Conservation (phyloP, 1,139 yeast genomes). For the Geotrichum fermentans region DNA sequence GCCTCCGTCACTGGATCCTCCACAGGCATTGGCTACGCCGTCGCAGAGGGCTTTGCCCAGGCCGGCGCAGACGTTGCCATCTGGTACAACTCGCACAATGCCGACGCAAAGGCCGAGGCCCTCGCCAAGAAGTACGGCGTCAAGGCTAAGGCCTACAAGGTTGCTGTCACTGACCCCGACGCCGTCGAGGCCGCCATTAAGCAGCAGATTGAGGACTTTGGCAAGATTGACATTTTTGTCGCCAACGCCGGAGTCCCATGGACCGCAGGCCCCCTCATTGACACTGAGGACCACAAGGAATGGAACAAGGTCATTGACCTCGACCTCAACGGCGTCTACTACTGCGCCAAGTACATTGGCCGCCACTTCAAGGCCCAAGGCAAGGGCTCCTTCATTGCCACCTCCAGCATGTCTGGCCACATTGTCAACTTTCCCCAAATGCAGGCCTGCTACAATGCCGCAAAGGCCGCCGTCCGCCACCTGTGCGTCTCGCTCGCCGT, state of each 20-base stretch:
- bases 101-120: constrained; percentile 55
- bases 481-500: constrained; percentile 77
- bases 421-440: constrained; percentile 83
- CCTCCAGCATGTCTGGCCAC: constrained; percentile 89
- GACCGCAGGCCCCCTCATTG: constrained; percentile 67
- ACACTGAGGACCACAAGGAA: constrained; percentile 51
- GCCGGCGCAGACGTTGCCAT: constrained; percentile 89
- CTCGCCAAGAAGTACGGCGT: constrained; percentile 62
- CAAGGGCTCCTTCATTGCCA: constrained; percentile 68
- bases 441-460: constrained; percentile 88
- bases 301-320: constrained; percentile 68
- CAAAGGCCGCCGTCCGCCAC: constrained; percentile 82
- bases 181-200: constrained; percentile 54
- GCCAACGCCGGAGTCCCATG: constrained; percentile 92
- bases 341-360: constrained; percentile 69
- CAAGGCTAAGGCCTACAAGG: constrained; percentile 64
- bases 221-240: constrained; percentile 74
- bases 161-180: constrained; percentile 56
- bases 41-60: constrained; percentile 81
- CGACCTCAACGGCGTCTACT: constrained; percentile 72
- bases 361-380: constrained; percentile 66
- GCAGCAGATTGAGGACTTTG: constrained; percentile 64
- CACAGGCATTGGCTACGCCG: constrained; percentile 78
- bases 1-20: constrained; percentile 89
- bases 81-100: constrained; percentile 69